phyloP scores from a whole-genome alignment of 148 eudicot genomes.

The Chenopodium quinoa region DNA sequence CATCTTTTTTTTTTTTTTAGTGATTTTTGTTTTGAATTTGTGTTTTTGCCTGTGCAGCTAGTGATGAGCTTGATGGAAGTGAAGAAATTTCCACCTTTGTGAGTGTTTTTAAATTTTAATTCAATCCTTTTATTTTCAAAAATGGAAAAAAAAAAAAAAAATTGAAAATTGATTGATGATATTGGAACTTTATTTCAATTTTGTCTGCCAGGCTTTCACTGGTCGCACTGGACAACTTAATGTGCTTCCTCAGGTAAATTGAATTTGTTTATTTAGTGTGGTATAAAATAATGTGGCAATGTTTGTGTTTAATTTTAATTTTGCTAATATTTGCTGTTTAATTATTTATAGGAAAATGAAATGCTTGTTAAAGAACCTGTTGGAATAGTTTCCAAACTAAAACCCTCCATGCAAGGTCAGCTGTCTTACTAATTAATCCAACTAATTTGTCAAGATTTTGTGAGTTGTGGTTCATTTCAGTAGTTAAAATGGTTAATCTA shows the following conservation, averaged over 20 bases:
- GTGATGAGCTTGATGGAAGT: slow-evolving; percentile 26
- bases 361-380: slow-evolving; percentile 51
- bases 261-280: neutral
- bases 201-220: slow-evolving; percentile 40
- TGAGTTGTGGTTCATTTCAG: too few species aligned
- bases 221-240: slow-evolving; percentile 49
- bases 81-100: slow-evolving; percentile 58
- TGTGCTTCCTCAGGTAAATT: slow-evolving; percentile 62
- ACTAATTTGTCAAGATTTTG: neutral
- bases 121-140: neutral
- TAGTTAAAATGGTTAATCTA: neutral
- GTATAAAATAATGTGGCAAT: neutral
- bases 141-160: too few species aligned
- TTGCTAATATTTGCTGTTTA: neutral
- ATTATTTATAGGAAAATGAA: slow-evolving; percentile 45
- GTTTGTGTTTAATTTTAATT: neutral
- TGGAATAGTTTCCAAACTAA: slow-evolving; percentile 45
- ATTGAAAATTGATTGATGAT: too few species aligned
- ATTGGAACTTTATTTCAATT: neutral
- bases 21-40: too few species aligned
- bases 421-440: neutral
- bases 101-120: slow-evolving; percentile 22
- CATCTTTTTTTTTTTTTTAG: too few species aligned
- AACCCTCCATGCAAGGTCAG: slow-evolving; percentile 62
- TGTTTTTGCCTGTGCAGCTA: slow-evolving; percentile 33